Conservation (phyloP, 177 flowering plant species). For the Vitis hybrid region DNA sequence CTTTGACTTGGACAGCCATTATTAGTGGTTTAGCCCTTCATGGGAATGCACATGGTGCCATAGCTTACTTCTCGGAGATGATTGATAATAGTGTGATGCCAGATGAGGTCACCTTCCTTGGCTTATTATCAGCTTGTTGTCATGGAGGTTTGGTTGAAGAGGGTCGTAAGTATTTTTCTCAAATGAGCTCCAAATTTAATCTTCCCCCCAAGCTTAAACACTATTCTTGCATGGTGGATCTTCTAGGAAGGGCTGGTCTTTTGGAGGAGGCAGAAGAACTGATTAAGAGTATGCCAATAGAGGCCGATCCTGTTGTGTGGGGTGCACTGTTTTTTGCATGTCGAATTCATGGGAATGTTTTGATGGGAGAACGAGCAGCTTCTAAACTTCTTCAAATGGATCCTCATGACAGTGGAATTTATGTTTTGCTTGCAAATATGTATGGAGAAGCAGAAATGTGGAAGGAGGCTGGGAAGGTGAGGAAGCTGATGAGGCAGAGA, state of each 20-base stretch:
- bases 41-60: slow-evolving; percentile 55
- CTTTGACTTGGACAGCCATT: slow-evolving; percentile 69
- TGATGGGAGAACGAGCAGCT: slow-evolving; percentile 65
- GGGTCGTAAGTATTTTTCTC: slow-evolving; percentile 48
- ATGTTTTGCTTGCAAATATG: slow-evolving; percentile 70
- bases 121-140: slow-evolving; percentile 73
- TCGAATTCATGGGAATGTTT: slow-evolving; percentile 52
- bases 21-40: slow-evolving; percentile 73
- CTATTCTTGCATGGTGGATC: slow-evolving; percentile 80
- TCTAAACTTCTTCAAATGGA: slow-evolving; percentile 66
- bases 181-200: slow-evolving; percentile 47
- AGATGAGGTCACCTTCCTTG: slow-evolving; percentile 70
- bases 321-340: slow-evolving; percentile 77
- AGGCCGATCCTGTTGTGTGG: slow-evolving; percentile 76
- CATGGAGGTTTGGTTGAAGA: slow-evolving; percentile 72
- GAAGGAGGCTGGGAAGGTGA: slow-evolving; percentile 56
- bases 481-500: slow-evolving; percentile 61
- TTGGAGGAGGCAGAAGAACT: slow-evolving; percentile 67
- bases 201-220: slow-evolving; percentile 56
- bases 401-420: slow-evolving; percentile 69
- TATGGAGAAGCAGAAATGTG: slow-evolving; percentile 67
- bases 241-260: slow-evolving; percentile 74
- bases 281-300: slow-evolving; percentile 63
- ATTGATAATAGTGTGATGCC: slow-evolving; percentile 45
- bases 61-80: slow-evolving; percentile 56